A percentile compares a stretch with the other conserved stretches of the same genome.
phyloP scores from a whole-genome alignment of 2,329 filamentous ascomycete species.

The Fusarium buharicum region DNA sequence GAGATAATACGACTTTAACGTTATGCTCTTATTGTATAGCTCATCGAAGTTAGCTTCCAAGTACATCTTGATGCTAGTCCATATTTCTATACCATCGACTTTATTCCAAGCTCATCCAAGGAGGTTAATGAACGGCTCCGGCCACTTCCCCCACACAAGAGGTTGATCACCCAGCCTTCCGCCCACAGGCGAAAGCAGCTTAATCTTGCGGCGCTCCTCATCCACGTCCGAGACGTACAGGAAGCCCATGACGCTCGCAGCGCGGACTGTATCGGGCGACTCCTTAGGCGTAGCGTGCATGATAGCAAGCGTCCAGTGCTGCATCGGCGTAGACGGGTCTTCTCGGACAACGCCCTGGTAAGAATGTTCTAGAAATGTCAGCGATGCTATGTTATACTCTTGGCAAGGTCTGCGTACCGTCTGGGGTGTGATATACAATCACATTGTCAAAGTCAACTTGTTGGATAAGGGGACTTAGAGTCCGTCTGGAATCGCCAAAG shows the following conservation, averaged over 20 bases:
- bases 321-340: slow-evolving; percentile 72
- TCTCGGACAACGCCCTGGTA: slow-evolving; percentile 68
- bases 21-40: neutral
- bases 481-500: slow-evolving; percentile 81
- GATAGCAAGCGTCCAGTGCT: slow-evolving; percentile 85
- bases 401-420: slow-evolving; percentile 59
- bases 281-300: slow-evolving; percentile 80
- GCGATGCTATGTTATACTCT: slow-evolving; percentile 10
- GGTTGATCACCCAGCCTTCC: slow-evolving; percentile 83
- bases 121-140: slow-evolving; percentile 83
- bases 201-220: slow-evolving; percentile 81
- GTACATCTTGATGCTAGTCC: neutral
- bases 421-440: slow-evolving; percentile 75
- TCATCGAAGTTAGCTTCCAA: neutral
- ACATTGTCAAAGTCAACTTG: slow-evolving; percentile 81
- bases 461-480: slow-evolving; percentile 87
- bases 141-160: slow-evolving; percentile 86
- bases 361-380: slow-evolving; percentile 42
- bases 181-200: slow-evolving; percentile 84
- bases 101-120: slow-evolving; percentile 59
- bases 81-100: neutral
- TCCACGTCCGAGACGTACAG: slow-evolving; percentile 94
- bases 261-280: slow-evolving; percentile 75
- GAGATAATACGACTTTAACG: neutral
- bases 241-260: slow-evolving; percentile 89